Evolutionary conservation across 768 basidiomycete species (phyloP).

Genomic region (Tylopilus vinaceipallidus): DNA sequence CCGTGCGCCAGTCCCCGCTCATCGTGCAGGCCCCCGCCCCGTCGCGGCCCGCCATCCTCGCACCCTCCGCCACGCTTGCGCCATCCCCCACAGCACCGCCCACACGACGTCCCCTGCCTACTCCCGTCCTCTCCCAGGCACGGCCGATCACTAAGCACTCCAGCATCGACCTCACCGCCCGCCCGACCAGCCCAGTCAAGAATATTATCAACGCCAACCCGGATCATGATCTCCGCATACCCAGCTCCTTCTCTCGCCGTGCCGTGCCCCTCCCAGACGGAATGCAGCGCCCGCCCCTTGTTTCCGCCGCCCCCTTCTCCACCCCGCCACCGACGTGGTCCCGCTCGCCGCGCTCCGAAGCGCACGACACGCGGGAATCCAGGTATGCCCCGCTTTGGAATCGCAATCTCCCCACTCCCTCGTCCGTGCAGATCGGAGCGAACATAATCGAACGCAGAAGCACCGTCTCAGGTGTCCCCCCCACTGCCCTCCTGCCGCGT

Average conservation of each 20-base stretch:
- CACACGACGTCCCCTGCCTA: constrained; percentile 25
- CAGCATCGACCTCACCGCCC: constrained; percentile 23
- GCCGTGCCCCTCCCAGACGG: constrained; percentile 14
- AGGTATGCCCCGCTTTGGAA: constrained; percentile 46
- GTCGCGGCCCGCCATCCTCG: constrained; percentile 30
- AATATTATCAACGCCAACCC: constrained; percentile 2
- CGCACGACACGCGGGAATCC: constrained; percentile 8
- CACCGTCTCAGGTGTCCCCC: constrained; percentile 24
- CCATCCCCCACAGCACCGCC: constrained; percentile 14
- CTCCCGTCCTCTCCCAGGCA: constrained; percentile 2
- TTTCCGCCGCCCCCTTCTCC: neutral
- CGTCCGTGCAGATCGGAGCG: constrained; percentile 11
- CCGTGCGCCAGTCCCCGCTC: constrained; percentile 15
- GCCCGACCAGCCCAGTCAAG: constrained; percentile 23
- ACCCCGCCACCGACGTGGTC: constrained; percentile 16
- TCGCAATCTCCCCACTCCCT: constrained; percentile 31
- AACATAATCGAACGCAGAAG: constrained; percentile 25
- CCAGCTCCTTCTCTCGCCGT: constrained; percentile 25
- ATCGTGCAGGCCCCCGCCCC: constrained; percentile 32
- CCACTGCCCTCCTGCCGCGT: neutral
- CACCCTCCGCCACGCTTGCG: constrained; percentile 18
- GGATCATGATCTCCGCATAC: constrained; percentile 23
- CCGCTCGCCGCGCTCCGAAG: constrained; percentile 3
- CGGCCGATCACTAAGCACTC: constrained; percentile 17
- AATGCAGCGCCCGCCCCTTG: neutral